Percentiles rank a stretch among this genome's conserved stretches.
phyloP scores from a whole-genome alignment of 176 grass and related monocot genomes.

The Zea mays region Zm-B73-REFERENCE-NAM-5.0 NC_050097.1:27654501-27655000 shows the following conservation, averaged over 20 bases:
- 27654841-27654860: neutral
- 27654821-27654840: neutral
- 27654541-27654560: no score
- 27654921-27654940: neutral
- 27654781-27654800: neutral
- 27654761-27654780: neutral
- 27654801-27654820: neutral
- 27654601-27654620: no score
- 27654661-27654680: neutral
- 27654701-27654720: slow-evolving; percentile 4
- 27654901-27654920: neutral
- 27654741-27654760: neutral
- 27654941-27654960: neutral
- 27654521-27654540: no score
- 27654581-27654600: no score
- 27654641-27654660: neutral
- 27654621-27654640: no score
- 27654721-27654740: neutral
- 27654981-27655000: neutral
- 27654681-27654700: neutral
- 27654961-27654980: neutral
- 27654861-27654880: neutral
- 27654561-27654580: no score
- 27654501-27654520: no score
- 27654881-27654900: neutral